phyloP scores from a whole-genome alignment of 805 yeast genomes.

The baker's yeast (Saccharomyces cerevisiae) region DNA sequence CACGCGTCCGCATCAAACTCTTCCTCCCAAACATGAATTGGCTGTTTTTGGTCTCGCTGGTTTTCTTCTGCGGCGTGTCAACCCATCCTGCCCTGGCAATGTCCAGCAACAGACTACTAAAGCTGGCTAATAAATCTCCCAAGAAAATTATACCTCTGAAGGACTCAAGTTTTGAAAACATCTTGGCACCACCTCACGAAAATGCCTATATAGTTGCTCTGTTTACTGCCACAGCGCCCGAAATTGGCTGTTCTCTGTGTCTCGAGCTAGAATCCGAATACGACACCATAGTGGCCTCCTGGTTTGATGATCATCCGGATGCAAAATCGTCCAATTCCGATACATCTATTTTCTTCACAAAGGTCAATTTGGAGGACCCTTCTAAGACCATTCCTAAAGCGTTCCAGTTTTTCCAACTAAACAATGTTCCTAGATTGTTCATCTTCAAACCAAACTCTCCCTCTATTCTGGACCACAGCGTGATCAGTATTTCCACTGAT shows the following conservation, averaged over 20 bases:
- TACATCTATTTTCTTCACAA: constrained; percentile 52
- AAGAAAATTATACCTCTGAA: constrained; percentile 40
- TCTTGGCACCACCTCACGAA: constrained; percentile 55
- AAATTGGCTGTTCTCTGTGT: constrained; percentile 74
- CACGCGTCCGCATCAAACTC: neutral
- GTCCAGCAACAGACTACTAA: constrained; percentile 19
- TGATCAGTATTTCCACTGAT: constrained; percentile 27
- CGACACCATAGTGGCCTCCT: constrained; percentile 53
- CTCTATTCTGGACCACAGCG: constrained; percentile 21
- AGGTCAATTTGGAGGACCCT: constrained; percentile 60
- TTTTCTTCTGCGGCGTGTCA: neutral
- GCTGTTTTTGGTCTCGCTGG: neutral
- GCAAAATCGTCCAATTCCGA: constrained; percentile 27
- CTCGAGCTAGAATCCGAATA: constrained; percentile 58
- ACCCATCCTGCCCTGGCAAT: constrained; percentile 10
- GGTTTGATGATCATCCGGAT: constrained; percentile 50
- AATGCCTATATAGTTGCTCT: constrained; percentile 56
- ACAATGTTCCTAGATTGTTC: constrained; percentile 72
- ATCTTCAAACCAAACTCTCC: constrained; percentile 49
- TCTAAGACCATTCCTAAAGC: constrained; percentile 38
- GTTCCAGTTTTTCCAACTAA: constrained; percentile 39
- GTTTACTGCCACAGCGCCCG: constrained; percentile 66
- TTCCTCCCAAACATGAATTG: neutral
- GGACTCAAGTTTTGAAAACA: constrained; percentile 50
- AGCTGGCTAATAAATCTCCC: constrained; percentile 23